Percentiles rank a stretch among this genome's conserved stretches.
Conservation (phyloP, 176 grass and related monocot species). For the Pontederia paniculata region DNA sequence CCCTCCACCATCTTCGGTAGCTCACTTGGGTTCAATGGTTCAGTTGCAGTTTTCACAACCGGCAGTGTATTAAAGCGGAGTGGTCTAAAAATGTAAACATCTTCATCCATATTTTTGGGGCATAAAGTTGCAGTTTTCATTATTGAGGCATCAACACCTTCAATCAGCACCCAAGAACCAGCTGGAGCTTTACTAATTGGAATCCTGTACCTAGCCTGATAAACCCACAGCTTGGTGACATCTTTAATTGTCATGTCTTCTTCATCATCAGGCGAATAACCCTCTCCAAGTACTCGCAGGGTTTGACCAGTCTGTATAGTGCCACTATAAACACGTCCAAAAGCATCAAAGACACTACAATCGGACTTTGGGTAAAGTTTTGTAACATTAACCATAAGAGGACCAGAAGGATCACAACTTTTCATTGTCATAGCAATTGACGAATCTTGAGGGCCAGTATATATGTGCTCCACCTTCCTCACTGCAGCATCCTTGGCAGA, state of each 20-base stretch:
- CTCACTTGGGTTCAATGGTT: conserved; percentile 95
- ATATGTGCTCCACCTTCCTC: conserved; percentile 82
- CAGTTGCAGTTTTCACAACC: conserved; percentile 92
- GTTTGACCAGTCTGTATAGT: conserved; percentile 92
- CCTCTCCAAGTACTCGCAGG: conserved; percentile 83
- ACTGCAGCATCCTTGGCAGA: conserved; percentile 74
- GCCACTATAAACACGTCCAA: conserved; percentile 86
- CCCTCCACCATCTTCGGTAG: conserved; percentile 98
- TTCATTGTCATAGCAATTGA: conserved; percentile 64
- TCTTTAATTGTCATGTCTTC: conserved; percentile 99
- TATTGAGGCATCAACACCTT: conserved; percentile 94
- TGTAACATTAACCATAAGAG: conserved; percentile 87
- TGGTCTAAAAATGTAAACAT: conserved; percentile 94
- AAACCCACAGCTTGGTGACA: conserved; percentile 97
- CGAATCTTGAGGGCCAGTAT: conserved; percentile 77
- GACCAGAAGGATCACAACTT: conserved; percentile 67
- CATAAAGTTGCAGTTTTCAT: conserved; percentile 99
- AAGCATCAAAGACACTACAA: conserved; percentile 98
- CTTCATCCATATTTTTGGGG: conserved; percentile 73
- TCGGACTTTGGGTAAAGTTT: conserved; percentile 93
- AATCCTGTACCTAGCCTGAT: conserved; percentile 90
- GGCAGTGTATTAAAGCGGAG: conserved; percentile 85
- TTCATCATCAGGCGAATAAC: conserved; percentile 97
- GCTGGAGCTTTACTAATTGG: conserved; percentile 82
- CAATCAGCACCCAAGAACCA: conserved; percentile 99